Evolutionary conservation across 176 grass and related monocot species (phyloP).

Genomic region (Phyllostachys edulis): DNA sequence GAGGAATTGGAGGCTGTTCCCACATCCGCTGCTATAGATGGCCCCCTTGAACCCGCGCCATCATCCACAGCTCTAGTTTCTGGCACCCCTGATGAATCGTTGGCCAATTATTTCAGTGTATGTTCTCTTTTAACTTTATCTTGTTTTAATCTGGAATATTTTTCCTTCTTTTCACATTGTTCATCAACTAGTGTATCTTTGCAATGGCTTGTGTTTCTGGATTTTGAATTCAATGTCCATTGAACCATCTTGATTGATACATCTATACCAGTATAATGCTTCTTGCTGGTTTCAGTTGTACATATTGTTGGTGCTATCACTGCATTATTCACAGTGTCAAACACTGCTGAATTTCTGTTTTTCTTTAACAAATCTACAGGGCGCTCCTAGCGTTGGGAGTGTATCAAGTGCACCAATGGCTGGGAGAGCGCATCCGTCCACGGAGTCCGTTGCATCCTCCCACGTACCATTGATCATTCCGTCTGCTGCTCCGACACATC

Average conservation of each 20-base stretch:
- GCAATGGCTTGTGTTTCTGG: background rate
- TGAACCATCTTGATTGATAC: slow-evolving; percentile 6
- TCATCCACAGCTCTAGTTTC: slow-evolving; percentile 38
- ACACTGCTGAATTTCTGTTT: slow-evolving; percentile 11
- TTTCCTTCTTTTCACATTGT: background rate
- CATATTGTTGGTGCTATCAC: background rate
- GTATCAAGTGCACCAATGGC: slow-evolving; percentile 40
- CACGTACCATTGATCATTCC: slow-evolving; percentile 31
- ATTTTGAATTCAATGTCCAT: background rate
- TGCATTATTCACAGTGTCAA: background rate
- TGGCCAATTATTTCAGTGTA: slow-evolving; percentile 63
- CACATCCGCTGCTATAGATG: slow-evolving; percentile 70
- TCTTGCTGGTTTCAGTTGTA: background rate
- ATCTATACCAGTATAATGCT: slow-evolving; percentile 17
- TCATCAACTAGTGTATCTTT: background rate
- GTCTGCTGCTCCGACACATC: slow-evolving; percentile 40
- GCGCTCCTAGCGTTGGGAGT: slow-evolving; percentile 43
- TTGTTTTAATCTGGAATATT: background rate
- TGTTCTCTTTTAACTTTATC: slow-evolving; percentile 17
- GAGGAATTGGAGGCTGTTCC: slow-evolving; percentile 81
- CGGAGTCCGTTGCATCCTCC: slow-evolving; percentile 37
- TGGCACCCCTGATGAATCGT: slow-evolving; percentile 56
- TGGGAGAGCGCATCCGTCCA: slow-evolving; percentile 33
- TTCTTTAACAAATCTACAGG: slow-evolving; percentile 44
- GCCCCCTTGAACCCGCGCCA: slow-evolving; percentile 57